These are phyloP conservation scores for Condylostoma magnum DNA, from an alignment of 169 alveolate genomes.

Conservation along the genomic window DNA sequence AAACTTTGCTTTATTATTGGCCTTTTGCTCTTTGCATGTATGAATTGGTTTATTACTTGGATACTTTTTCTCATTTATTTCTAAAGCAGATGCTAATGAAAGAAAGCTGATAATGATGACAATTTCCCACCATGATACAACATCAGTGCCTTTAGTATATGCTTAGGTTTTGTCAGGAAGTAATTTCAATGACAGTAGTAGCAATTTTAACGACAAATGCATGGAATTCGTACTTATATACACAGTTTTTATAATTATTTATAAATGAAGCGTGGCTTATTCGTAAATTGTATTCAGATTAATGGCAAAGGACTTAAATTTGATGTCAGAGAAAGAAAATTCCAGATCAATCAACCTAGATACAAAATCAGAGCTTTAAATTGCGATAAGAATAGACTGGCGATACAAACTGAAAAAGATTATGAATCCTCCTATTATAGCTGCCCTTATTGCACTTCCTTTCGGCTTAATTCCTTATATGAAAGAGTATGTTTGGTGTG, in stretches of 20 bases:
- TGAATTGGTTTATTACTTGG: background rate
- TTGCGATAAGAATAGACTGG: background rate
- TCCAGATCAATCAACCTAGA: background rate
- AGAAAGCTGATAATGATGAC: background rate
- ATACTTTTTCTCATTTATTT: background rate
- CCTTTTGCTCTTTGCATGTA: slow-evolving; percentile 10
- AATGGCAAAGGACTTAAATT: background rate
- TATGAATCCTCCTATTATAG: slow-evolving; percentile 24
- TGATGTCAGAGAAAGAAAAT: background rate
- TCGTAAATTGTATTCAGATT: background rate
- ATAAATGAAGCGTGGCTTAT: slow-evolving; percentile 20
- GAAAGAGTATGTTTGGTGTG: slow-evolving; percentile 16
- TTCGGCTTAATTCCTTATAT: slow-evolving; percentile 22
- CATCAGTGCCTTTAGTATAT: slow-evolving; percentile 3
- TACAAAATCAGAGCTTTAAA: background rate
- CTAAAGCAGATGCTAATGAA: background rate
- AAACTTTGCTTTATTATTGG: background rate
- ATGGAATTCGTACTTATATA: background rate
- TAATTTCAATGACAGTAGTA: background rate
- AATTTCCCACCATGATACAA: slow-evolving; percentile 6
- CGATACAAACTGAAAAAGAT: background rate
- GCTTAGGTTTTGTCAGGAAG: background rate
- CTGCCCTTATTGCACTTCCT: slow-evolving; percentile 9
- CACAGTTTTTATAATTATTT: slow-evolving; percentile 19
- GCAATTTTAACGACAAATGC: background rate